Conservation (phyloP, 495 filamentous ascomycete species). For the Parachaetomium inaequale region DNA sequence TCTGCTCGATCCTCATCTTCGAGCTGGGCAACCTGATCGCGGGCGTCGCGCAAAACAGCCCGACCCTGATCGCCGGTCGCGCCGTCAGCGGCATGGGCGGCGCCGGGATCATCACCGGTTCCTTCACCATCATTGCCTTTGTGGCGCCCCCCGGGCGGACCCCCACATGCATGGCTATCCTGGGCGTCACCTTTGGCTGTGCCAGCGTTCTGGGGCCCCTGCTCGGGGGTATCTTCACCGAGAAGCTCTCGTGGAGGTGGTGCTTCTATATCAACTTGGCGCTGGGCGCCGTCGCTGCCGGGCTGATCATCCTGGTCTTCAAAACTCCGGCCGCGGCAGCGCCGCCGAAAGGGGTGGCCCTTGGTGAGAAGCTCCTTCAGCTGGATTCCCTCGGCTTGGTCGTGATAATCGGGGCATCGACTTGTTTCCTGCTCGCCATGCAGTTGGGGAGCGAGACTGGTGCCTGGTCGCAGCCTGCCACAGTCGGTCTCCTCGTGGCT, state of each 20-base stretch:
- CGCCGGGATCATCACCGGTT: slow-evolving; percentile 67
- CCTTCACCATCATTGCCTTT: slow-evolving; percentile 67
- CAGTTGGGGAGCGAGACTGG: slow-evolving; percentile 23
- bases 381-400: slow-evolving; percentile 34
- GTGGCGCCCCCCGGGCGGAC: slow-evolving; percentile 62
- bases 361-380: slow-evolving; percentile 23
- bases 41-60: slow-evolving; percentile 32
- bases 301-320: slow-evolving; percentile 33
- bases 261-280: slow-evolving; percentile 40
- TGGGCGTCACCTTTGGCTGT: slow-evolving; percentile 55
- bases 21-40: slow-evolving; percentile 41
- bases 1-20: slow-evolving; percentile 36
- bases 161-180: slow-evolving; percentile 40
- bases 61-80: slow-evolving; percentile 68
- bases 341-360: slow-evolving; percentile 9
- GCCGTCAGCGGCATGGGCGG: slow-evolving; percentile 73
- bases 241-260: slow-evolving; percentile 36
- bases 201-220: slow-evolving; percentile 66
- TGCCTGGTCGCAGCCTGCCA: slow-evolving; percentile 32
- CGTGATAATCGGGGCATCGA: slow-evolving; percentile 29
- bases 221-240: slow-evolving; percentile 66
- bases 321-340: not conserved
- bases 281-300: slow-evolving; percentile 27
- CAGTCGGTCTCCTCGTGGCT: slow-evolving; percentile 21
- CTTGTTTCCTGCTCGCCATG: slow-evolving; percentile 30